Base-by-base conservation (phyloP, 495 filamentous ascomycete genomes). In the Penicillium ucsense region DNA sequence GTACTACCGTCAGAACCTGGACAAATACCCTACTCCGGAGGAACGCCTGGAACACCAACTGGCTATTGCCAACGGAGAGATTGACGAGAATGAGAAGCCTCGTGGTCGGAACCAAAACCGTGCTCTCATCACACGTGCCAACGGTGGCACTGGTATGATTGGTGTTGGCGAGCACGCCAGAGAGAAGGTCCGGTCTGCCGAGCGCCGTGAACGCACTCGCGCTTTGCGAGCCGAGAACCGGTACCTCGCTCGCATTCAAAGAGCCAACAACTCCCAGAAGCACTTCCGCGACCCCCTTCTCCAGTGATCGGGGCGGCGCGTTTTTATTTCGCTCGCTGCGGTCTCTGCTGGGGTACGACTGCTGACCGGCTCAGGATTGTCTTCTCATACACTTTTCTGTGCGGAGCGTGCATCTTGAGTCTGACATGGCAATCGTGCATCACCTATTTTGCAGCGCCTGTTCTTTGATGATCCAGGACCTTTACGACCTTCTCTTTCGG, bases 1-100 rank as follows among this genome's bases (percentile, higher is more conserved):
- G 44, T 96, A 95, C 66, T 98, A 81, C 66, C 85, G 88, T 42
- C 92, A 98, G 70, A 96, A 97, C 66, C 72, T 97, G 33, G 84
- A 87, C 71, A 84, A 74, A 63, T 78, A 94, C 67, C 87, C 86
- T 3, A 78, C 82, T 4, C 64, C 79, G 0, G 78, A 79, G 10
- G 89, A 94, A 61, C 62, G 68, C n/a, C 57, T 58, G 11, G 60
- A 59, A 9, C 66, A 68, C 37, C 63, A 71, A 49, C 65, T 74
- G 41, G 67, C 67, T 20, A 76, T 73, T 47, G 65, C 66, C 33
- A 71, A 75, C 45, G 68, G 70, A 27, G 75, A 59, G 71, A 78
- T 69, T 63, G 71, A 62, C 51, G 73, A 59, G 4, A 64, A 66
- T 9, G 44, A 58, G 36, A 62, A 58, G 51, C 50, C 63, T 8